A percentile compares a stretch with the other conserved stretches of the same genome.
Conservation (phyloP, 371 early-diverging fungal species). For the Mortierella sp. region DNA sequence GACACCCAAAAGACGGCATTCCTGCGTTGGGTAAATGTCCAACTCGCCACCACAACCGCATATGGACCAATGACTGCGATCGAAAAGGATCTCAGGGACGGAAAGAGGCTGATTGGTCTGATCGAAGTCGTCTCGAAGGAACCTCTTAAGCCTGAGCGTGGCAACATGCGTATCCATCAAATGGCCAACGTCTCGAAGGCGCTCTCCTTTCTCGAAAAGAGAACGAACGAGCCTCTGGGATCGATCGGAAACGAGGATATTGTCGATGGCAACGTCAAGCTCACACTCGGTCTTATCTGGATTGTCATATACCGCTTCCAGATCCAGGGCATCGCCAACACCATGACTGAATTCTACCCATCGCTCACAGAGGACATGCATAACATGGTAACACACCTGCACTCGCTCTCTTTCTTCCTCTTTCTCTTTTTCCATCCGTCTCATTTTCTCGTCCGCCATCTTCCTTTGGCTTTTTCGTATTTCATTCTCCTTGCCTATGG, state of each 20-base stretch:
- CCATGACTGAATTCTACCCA: constrained; percentile 44
- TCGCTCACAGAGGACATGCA: constrained; percentile 37
- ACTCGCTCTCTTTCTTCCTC: too few relatives aligned
- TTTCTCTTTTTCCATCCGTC: background rate
- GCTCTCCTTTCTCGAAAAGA: constrained; percentile 72
- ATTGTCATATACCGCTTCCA: constrained; percentile 82
- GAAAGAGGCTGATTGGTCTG: constrained; percentile 69
- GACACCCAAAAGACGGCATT: constrained; percentile 82
- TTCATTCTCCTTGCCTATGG: too few relatives aligned
- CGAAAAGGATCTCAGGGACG: constrained; percentile 73
- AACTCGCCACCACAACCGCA: constrained; percentile 60
- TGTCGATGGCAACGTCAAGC: constrained; percentile 87
- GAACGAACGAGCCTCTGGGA: constrained; percentile 59
- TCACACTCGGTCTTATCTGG: constrained; percentile 87
- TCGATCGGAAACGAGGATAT: constrained; percentile 89
- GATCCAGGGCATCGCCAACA: constrained; percentile 62
- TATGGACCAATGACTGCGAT: constrained; percentile 55
- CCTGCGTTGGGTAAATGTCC: constrained; percentile 86
- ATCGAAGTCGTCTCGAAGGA: constrained; percentile 67
- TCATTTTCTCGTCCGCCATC: background rate
- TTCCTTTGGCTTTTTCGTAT: background rate
- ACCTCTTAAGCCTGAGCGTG: constrained; percentile 67
- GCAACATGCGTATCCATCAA: constrained; percentile 83
- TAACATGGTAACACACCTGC: constrained; percentile 20
- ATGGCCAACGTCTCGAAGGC: constrained; percentile 86